Conservation (phyloP, 106 monocot species). For the Apostasia shenzhenica region DNA sequence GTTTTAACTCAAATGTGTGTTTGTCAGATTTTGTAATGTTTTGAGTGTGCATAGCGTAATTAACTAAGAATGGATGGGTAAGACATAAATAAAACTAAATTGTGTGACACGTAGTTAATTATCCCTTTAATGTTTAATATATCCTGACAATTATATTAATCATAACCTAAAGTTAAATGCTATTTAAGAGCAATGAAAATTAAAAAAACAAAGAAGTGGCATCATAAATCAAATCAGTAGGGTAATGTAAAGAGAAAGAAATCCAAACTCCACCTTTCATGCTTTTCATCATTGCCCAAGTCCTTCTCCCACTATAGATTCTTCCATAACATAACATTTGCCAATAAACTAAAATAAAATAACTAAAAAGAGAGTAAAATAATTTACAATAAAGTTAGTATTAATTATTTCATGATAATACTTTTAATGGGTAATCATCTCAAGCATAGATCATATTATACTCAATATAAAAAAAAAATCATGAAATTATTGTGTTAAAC, state of each 20-base stretch:
- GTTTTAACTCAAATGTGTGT: too few species aligned
- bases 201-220: neutral
- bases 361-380: too few species aligned
- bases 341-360: too few species aligned
- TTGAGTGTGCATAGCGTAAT: too few species aligned
- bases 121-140: neutral
- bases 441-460: neutral
- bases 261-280: conserved; percentile 6
- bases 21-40: too few species aligned
- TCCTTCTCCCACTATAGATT: neutral
- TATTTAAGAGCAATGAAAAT: neutral
- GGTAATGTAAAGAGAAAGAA: neutral
- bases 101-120: neutral
- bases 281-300: conserved; percentile 5
- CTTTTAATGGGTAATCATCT: too few species aligned
- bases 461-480: neutral
- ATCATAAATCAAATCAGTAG: neutral
- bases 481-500: neutral
- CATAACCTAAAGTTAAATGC: neutral
- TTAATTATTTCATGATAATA: too few species aligned
- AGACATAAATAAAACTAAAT: too few species aligned
- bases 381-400: too few species aligned
- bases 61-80: too few species aligned
- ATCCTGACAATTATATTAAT: too few species aligned
- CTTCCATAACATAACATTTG: neutral